phyloP scores from a whole-genome alignment of 768 basidiomycete genomes.

The Pholiota conissans region DNA sequence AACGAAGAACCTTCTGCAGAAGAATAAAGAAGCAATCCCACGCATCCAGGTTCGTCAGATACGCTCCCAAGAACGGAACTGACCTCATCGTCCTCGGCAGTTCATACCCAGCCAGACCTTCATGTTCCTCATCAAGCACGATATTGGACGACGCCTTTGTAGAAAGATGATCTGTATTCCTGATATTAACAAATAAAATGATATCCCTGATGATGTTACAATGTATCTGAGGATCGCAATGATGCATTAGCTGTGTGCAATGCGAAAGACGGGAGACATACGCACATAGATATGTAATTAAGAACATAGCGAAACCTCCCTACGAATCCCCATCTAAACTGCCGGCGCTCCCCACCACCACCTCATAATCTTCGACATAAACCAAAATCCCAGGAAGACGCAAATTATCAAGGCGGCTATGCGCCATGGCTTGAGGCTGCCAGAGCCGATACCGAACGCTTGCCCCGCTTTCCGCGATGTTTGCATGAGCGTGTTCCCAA shows the following conservation, averaged over 20 bases:
- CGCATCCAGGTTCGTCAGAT: too few species aligned
- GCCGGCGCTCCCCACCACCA: constrained; percentile 42
- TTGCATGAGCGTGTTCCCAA: constrained; percentile 61
- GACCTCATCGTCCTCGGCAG: too few species aligned
- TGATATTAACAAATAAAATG: not conserved
- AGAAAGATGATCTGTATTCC: not conserved
- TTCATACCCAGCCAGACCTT: too few species aligned
- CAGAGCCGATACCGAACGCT: constrained; percentile 70
- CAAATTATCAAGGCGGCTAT: constrained; percentile 62
- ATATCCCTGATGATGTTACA: not conserved
- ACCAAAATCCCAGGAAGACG: constrained; percentile 56
- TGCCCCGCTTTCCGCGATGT: constrained; percentile 70
- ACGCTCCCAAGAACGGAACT: too few species aligned
- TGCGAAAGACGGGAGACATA: not conserved
- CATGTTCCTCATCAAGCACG: too few species aligned
- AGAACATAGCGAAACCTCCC: not conserved
- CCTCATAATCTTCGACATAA: constrained; percentile 49
- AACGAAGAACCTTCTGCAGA: too few species aligned
- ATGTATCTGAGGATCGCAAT: too few species aligned
- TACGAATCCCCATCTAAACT: constrained; percentile 1
- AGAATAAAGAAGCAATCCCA: too few species aligned
- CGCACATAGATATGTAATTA: not conserved
- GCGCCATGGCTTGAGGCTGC: constrained; percentile 68
- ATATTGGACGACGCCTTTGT: too few species aligned
- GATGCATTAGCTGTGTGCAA: too few species aligned